phyloP scores from a whole-genome alignment of 1,139 yeast genomes.

The Pichia sp. region DNA sequence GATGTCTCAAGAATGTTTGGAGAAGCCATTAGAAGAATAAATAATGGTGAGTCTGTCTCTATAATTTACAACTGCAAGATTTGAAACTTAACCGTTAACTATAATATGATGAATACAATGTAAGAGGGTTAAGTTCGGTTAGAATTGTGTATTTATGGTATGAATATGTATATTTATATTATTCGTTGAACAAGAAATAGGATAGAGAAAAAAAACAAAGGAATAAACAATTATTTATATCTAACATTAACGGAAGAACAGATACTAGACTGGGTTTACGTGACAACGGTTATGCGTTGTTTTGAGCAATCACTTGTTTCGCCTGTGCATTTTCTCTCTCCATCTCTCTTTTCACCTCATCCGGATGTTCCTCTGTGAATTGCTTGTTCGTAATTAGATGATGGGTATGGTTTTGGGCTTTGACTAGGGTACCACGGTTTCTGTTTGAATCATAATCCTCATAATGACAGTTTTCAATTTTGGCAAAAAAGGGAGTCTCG shows the following conservation, averaged over 20 bases:
- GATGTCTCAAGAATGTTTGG: slow-evolving; percentile 88
- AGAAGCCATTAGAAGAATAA: slow-evolving; percentile 92
- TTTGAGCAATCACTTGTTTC: slow-evolving; percentile 14
- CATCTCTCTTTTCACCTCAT: slow-evolving; percentile 38
- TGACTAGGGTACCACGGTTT: slow-evolving; percentile 16
- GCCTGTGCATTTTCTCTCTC: slow-evolving; percentile 30
- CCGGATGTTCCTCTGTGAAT: slow-evolving; percentile 40
- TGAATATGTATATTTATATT: background rate
- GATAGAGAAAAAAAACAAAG: background rate
- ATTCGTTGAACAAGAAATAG: background rate
- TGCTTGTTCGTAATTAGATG: slow-evolving; percentile 53
- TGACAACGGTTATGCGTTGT: background rate
- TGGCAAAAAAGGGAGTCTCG: slow-evolving; percentile 65
- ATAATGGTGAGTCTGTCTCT: slow-evolving; percentile 93
- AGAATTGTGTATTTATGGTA: background rate
- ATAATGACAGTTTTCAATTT: slow-evolving; percentile 43
- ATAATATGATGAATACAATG: background rate
- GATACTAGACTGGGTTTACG: background rate
- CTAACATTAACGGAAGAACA: background rate
- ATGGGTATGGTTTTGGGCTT: slow-evolving; percentile 40
- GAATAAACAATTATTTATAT: background rate
- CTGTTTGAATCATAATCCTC: slow-evolving; percentile 15
- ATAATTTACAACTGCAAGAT: slow-evolving; percentile 89
- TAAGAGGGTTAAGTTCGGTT: background rate
- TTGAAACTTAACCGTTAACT: slow-evolving; percentile 31